Evolutionary conservation across 2,329 filamentous ascomycete species (phyloP).

Genomic region (Aspergillus ruber): DNA sequence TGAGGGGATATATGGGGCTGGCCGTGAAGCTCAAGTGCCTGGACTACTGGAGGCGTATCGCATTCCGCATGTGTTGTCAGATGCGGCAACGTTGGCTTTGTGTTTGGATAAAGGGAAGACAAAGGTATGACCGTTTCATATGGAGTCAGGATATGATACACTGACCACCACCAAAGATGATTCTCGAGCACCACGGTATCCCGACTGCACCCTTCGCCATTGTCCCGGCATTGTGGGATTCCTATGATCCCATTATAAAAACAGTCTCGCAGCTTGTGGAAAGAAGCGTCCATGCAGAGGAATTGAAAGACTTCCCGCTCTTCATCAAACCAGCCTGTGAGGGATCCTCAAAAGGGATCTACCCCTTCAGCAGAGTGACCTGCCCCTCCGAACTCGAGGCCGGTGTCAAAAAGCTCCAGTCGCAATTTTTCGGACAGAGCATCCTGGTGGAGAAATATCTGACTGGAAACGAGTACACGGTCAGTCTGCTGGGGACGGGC

Average conservation of each 20-base stretch:
- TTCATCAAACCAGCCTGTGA: conserved; percentile 13
- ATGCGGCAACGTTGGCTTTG: conserved; percentile 15
- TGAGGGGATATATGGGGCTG: conserved; percentile 15
- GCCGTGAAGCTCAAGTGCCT: conserved; percentile 19
- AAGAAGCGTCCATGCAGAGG: not conserved
- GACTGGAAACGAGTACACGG: conserved; percentile 17
- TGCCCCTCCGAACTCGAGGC: conserved; percentile 3
- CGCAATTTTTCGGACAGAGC: conserved; percentile 8
- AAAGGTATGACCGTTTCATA: conserved; percentile 8
- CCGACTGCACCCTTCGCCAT: conserved; percentile 11
- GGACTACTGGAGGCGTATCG: conserved; percentile 20
- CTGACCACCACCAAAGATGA: conserved; percentile 3
- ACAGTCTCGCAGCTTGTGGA: too few relatives aligned
- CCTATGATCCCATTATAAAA: too few relatives aligned
- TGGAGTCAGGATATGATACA: not conserved
- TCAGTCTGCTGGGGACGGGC: conserved; percentile 16
- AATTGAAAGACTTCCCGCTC: conserved; percentile 11
- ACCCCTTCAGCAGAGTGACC: conserved; percentile 8
- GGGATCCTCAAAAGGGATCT: conserved; percentile 15
- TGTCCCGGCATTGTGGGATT: not conserved
- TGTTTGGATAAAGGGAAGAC: conserved; percentile 16
- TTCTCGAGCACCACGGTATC: conserved; percentile 11
- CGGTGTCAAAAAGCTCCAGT: conserved; percentile 9
- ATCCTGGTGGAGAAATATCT: conserved; percentile 17
- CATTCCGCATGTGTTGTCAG: conserved; percentile 18